phyloP scores from a whole-genome alignment of 345 rosid species.

The Brassica cretica region DNA sequence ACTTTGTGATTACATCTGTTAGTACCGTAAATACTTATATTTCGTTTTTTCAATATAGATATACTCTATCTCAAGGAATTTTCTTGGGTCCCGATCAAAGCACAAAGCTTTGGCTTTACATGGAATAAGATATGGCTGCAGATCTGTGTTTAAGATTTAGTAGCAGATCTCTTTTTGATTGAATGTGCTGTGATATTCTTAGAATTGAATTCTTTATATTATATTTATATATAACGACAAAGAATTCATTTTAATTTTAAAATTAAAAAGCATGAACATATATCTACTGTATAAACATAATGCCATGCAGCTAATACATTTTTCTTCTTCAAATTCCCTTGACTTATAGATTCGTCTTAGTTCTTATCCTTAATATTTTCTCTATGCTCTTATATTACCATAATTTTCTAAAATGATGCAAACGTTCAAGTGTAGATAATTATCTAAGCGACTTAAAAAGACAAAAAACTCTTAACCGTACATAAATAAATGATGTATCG shows the following conservation, averaged over 20 bases:
- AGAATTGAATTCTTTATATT: neutral
- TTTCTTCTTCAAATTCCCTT: neutral
- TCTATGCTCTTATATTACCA: conserved; percentile 1
- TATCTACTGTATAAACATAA: neutral
- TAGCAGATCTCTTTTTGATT: conserved; percentile 34
- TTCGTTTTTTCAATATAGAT: neutral
- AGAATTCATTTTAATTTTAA: neutral
- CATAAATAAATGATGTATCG: conserved; percentile 25
- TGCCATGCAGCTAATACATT: conserved; percentile 4
- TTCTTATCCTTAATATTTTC: neutral
- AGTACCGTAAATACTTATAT: conserved; percentile 5
- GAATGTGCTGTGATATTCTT: conserved; percentile 25
- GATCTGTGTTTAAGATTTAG: conserved; percentile 43
- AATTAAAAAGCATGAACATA: neutral
- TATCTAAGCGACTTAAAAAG: neutral
- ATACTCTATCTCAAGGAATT: conserved; percentile 1
- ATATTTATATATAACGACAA: conserved; percentile 11
- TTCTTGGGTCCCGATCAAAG: conserved; percentile 12
- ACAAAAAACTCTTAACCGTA: conserved; percentile 4
- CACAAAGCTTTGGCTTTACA: conserved; percentile 38
- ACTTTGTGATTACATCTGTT: conserved; percentile 1
- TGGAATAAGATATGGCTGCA: conserved; percentile 37
- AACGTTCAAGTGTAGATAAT: neutral
- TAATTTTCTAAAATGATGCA: neutral
- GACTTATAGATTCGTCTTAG: neutral